phyloP scores from a whole-genome alignment of 192 early-diverging fungal species.

The Coemansia biformis region DNA sequence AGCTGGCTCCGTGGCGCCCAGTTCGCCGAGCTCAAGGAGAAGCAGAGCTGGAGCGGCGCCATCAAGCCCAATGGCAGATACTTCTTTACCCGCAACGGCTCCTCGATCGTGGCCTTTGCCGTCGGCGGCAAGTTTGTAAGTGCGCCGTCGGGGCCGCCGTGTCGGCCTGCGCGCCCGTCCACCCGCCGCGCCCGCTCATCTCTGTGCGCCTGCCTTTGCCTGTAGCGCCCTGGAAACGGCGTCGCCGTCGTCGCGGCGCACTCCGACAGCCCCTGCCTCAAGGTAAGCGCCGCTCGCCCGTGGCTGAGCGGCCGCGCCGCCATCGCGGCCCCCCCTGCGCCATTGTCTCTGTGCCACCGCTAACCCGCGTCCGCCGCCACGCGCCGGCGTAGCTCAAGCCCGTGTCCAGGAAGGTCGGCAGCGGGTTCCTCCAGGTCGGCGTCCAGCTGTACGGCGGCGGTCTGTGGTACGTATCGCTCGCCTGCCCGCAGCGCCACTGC shows the following conservation, averaged over 20 bases:
- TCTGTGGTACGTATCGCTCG: constrained; percentile 58
- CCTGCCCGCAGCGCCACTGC: too few species aligned
- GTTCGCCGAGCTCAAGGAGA: constrained; percentile 86
- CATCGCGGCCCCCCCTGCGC: too few species aligned
- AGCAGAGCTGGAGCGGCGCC: constrained; percentile 69
- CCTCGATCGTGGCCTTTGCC: constrained; percentile 84
- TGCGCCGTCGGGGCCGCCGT: neutral
- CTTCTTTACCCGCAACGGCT: constrained; percentile 93
- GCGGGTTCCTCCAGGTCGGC: constrained; percentile 86
- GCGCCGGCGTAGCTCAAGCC: constrained; percentile 74
- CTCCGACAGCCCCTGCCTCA: constrained; percentile 95
- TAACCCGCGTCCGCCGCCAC: neutral
- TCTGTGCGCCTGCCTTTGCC: neutral
- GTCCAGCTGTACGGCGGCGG: constrained; percentile 94
- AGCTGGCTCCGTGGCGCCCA: constrained; percentile 67
- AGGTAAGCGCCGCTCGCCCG: constrained; percentile 12
- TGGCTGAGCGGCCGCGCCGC: neutral
- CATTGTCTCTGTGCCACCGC: neutral
- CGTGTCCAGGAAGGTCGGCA: constrained; percentile 81
- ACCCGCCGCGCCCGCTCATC: neutral
- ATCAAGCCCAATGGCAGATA: constrained; percentile 82
- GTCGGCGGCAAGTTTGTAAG: constrained; percentile 79
- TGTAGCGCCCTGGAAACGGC: constrained; percentile 70
- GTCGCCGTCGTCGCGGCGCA: constrained; percentile 91
- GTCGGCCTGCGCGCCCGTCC: too few species aligned